Percentiles rank a stretch among this genome's conserved stretches.
These are phyloP conservation scores for Isabelozyma heimii DNA, from an alignment of 805 yeast genomes.

Conservation along the genomic window DNA sequence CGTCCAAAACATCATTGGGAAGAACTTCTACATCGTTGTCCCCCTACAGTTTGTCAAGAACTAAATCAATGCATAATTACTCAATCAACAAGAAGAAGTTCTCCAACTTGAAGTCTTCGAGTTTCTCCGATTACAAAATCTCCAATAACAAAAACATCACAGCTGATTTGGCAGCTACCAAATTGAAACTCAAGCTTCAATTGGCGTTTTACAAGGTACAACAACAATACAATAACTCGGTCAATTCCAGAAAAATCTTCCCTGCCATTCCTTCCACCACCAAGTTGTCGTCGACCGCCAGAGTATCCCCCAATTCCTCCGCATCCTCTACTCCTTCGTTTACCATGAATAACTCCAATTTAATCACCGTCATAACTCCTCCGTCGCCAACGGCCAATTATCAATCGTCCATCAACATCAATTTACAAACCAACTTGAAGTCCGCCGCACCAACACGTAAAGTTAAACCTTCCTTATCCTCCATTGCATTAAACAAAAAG, in stretches of 20 bases:
- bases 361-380: constrained; percentile 1
- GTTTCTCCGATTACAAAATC: constrained; percentile 1
- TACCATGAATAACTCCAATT: neutral
- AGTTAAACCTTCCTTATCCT: constrained; percentile 16
- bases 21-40: neutral
- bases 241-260: constrained; percentile 4
- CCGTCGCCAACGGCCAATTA: constrained; percentile 1
- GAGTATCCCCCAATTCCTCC: constrained; percentile 4
- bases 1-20: neutral
- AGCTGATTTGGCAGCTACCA: constrained; percentile 42
- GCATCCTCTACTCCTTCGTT: constrained; percentile 3
- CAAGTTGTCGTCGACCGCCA: constrained; percentile 10
- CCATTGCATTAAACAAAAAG: constrained; percentile 7
- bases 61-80: neutral
- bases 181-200: constrained; percentile 41
- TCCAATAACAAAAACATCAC: constrained; percentile 18
- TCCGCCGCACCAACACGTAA: constrained; percentile 1
- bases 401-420: constrained; percentile 18
- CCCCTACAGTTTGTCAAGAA: neutral
- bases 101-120: constrained; percentile 1
- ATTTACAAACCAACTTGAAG: constrained; percentile 16
- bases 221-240: constrained; percentile 5
- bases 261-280: neutral
- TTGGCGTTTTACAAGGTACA: constrained; percentile 41
- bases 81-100: neutral